Base-by-base conservation (phyloP, 345 rosid species). In the Acer saccharum region DNA sequence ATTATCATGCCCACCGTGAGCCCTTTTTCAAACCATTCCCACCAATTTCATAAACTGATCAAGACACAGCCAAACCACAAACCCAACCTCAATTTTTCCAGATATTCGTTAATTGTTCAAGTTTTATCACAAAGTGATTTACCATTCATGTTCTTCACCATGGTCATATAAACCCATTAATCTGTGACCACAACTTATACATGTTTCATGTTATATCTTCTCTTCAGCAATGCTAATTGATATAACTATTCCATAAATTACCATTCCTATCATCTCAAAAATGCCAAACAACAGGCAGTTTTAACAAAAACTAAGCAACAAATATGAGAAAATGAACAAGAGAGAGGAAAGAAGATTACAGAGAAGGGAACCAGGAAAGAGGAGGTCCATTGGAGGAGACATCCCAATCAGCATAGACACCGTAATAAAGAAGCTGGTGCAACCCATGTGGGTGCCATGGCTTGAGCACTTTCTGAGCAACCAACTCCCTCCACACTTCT, bases 361-460 rank as follows among this genome's bases (percentile, higher is more conserved):
- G 77, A 74, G 93, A 87, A 84, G 99, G 99, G 83, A 95, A 93
- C 91, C 94, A 92, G 74, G 90, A 95, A 80, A 80, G 94, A 81
- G 98, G 92, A 74, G 91, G 98, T 10, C 98, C 98, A 32, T 81
- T 75, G 72, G 48, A 5, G 69, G 93, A 86, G 48, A 82, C 72
- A 76, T 95, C 96, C 99, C 98, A 93, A 14, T 80, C 64, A 3
- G 86, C 81, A 78, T 93, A 95, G 18, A 88, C 88, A 75, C 90
- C 82, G 85, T 92, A 85, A 80, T 88, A 95, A 14, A 95, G 55
- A 69, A 91, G 89, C 65, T 92, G 97, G 70, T 93, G 99, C 50
- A 95, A 77, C 44, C 75, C 44, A 82, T 93, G 94, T 3, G 97
- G 94, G 74, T 89, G 87, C 77, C 86, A 87, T n/a, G 98, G 98